phyloP scores from a whole-genome alignment of 768 basidiomycete species.

The Calocera cornea region DNA sequence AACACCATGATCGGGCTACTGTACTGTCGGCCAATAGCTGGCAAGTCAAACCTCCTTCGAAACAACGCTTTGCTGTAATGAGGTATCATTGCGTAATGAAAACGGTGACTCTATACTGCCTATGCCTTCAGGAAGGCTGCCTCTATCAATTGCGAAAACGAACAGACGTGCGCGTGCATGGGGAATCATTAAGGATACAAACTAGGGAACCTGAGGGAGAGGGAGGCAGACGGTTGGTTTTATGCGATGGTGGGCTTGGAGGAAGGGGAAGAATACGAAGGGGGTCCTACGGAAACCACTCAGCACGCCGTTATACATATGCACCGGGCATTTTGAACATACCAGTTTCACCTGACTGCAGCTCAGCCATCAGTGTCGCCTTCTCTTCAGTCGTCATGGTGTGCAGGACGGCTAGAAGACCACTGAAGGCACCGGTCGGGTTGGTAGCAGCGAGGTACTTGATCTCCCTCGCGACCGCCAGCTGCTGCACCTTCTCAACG shows the following conservation, averaged over 20 bases:
- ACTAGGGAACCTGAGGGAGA: background rate
- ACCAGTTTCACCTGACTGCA: slow-evolving; percentile 29
- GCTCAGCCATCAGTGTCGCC: slow-evolving; percentile 40
- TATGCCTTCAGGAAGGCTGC: background rate
- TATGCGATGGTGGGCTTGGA: background rate
- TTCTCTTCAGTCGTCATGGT: slow-evolving; percentile 62
- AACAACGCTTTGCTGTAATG: background rate
- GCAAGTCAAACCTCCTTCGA: no score
- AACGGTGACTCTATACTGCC: background rate
- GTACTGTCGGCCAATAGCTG: no score
- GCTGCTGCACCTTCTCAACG: slow-evolving; percentile 49
- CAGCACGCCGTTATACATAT: background rate
- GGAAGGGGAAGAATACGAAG: background rate
- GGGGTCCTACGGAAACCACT: background rate
- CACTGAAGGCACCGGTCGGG: slow-evolving; percentile 60
- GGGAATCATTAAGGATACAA: background rate
- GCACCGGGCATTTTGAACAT: background rate
- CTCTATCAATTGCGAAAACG: background rate
- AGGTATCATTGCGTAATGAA: slow-evolving; percentile 4
- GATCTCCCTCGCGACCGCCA: slow-evolving; percentile 53
- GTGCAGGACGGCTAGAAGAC: slow-evolving; percentile 60
- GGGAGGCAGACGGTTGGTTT: no score
- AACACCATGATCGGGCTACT: no score
- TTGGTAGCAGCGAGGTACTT: slow-evolving; percentile 58
- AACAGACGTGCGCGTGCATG: background rate